Base-by-base conservation (phyloP, 305 asterid genomes). In the Withania somnifera region DNA sequence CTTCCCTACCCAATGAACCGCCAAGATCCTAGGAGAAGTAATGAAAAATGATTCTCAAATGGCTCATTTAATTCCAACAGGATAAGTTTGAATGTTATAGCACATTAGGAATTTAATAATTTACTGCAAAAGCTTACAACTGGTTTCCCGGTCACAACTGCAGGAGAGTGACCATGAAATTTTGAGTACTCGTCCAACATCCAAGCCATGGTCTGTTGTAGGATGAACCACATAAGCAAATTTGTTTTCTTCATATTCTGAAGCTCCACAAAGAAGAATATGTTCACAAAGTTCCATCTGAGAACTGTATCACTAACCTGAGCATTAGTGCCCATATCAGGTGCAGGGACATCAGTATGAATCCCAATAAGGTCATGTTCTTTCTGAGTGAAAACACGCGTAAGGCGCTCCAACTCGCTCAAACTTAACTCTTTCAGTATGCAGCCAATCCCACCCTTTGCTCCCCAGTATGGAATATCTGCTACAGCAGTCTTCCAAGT, bases 401-500 rank as follows among this genome's bases (percentile, higher is more conserved):
- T 95, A 60, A 95, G 97, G 47, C 98, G 97, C 82, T 95, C 99
- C 89, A 93, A 71, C 86, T 95, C 99, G 11, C 95, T 93, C 22
- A 34, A 77, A 53, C 90, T 90, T 53, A 95, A 78, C 6, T 95
- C 97, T 84, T 92, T 91, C 1, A 98, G 99, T 1, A 34, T 83
- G 79, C 98, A 95, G 58, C 98, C 98, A 50, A 95, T 93, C 20
- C 98, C 98, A 58, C 98, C 99, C 88, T 95, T 95, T 67, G 99
- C 99, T 71, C 99, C 99, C 78, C 99, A 98, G 81, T 93, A 95
- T 7, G 98, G 98, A 80, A 95, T 89, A 83, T 95, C 93, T n/a
- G 90, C 97, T 66, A 95, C 99, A 32, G 99, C 99, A 56, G 98
- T 95, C 91, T 95, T 95, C 97, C 99, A 95, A 15, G 99, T 95